Evolutionary conservation across 2,329 filamentous ascomycete genomes (phyloP), one percentile per base, ranked within the genome.

Genomic region (Diaporthe capsici): DNA sequence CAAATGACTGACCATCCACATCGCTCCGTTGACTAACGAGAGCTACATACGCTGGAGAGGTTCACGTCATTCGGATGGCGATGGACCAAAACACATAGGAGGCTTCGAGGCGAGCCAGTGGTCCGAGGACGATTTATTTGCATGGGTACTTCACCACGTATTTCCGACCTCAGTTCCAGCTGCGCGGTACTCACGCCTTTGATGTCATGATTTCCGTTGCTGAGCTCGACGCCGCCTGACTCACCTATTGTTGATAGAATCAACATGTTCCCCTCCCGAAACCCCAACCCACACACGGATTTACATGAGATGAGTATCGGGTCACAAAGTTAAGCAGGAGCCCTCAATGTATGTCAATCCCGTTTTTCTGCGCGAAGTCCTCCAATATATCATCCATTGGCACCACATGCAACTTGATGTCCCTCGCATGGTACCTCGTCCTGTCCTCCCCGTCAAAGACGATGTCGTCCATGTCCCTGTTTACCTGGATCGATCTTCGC

Each of bases 361-460:
- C 67, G 37, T 76, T 74, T 53, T 53, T 67, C 31, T 77, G 76
- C 55, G 71, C 71, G 15, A 77, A 81, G 28, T 76, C 77, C 53
- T 57, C 70, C 6, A 78, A 71, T 42, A 79, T 76, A 17, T 78
- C 76, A 28, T 74, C 75, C 2, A 80, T 70, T 17, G 77, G 25
- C 10, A 72, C 78, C 47, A 79, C 73, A 15, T 79, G 71, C n/a
- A 44, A 57, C 20, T 65, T 34, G 17, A 81, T 78, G 57, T 81
- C 75, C 25, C 75, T 76, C 28, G 79, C 76, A 31, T 77, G 80
- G 20, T 81, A 81, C 60, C 72, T 71, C 5, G 70, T 78, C 65
- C 51, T 72, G 9, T 71, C 72, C 22, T 60, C 65, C 20, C 61
- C 67, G 7, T 61, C 72, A 34, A 79, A 78, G 25, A 76, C 74